Evolutionary conservation across 306 rosid genomes (phyloP), one percentile per base, ranked within the genome.

Genomic region (Cicer bijugum): DNA sequence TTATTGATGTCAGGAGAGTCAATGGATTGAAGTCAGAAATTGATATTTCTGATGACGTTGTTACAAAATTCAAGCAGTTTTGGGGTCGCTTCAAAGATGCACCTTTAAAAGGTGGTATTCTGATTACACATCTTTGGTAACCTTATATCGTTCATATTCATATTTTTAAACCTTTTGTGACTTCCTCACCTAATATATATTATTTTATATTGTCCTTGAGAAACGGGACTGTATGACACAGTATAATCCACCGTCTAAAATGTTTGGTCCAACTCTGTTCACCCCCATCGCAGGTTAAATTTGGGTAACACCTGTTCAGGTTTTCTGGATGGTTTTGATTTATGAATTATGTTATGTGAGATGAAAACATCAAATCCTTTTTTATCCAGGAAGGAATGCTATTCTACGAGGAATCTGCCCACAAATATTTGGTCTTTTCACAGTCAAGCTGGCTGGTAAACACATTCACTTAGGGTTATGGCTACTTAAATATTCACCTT

Each of bases 401-500:
- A 93, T 93, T 77, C 87, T 93, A 46, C 88, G 80, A 83, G 98
- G 89, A 78, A 82, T 93, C 63, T 93, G 98, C 87, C 97, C 98
- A 48, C 98, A 93, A 85, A 76, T 93, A 67, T 91, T 86, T 84
- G 98, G 94, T 79, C 97, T 93, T 76, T 91, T 91, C 74, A 93
- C 97, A 16, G 96, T 91, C 79, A 93, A 93, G 86, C 92, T 93
- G 78, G 97, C 98, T 69, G 98, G 98, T 93, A 80, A 75, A 59
- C 60, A 39, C 50, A 10, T 69, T 74, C 71, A 67, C 72, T 65
- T 57, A 35, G 48, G 70, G 39, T 69, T 56, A n/a, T 73, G 56
- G 43, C 46, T 66, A 70, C 51, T 55, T 57, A 40, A 7, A 8
- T 11, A 7, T 67, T 73, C 69, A 69, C 43, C 51, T 44, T 68